These are phyloP conservation scores for Gracilaria gracilis DNA, from an alignment of 23 red algal species.

Conservation along the genomic window DNA sequence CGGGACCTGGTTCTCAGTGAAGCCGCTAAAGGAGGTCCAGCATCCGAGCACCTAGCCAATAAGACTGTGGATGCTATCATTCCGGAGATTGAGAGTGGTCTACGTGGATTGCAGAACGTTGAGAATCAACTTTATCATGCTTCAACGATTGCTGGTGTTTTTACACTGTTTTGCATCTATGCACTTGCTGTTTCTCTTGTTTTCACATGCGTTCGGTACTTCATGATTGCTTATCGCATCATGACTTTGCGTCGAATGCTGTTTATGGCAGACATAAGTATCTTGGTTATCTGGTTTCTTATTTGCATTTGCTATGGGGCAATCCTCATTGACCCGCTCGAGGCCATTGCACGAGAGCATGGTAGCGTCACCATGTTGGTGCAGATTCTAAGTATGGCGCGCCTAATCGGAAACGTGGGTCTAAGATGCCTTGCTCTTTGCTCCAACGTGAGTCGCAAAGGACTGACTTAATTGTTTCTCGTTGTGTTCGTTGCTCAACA, in stretches of 20 bases:
- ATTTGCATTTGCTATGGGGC: conserved; percentile 33
- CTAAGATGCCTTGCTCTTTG: conserved; percentile 53
- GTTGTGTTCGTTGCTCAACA: conserved; percentile 64
- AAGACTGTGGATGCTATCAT: conserved; percentile 54
- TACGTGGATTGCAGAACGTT: not conserved
- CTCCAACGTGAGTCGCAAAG: not conserved
- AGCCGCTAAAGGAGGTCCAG: conserved; percentile 34
- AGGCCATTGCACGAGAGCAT: conserved; percentile 45
- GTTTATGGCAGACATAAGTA: conserved; percentile 55
- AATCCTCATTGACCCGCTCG: conserved; percentile 41
- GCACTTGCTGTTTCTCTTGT: conserved; percentile 46
- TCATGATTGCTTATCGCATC: conserved; percentile 16
- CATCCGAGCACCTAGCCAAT: conserved; percentile 33
- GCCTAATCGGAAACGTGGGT: conserved; percentile 41
- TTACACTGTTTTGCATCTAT: conserved; percentile 39
- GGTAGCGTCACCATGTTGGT: conserved; percentile 22
- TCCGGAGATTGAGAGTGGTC: conserved; percentile 33
- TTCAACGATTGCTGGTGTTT: conserved; percentile 10
- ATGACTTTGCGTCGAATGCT: conserved; percentile 61
- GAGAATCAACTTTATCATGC: conserved; percentile 32
- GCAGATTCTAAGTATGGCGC: conserved; percentile 49
- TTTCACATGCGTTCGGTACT: conserved; percentile 15
- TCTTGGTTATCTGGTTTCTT: conserved; percentile 50
- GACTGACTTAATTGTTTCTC: conserved; percentile 26
- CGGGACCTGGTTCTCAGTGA: conserved; percentile 34